Evolutionary conservation across 805 yeast species (phyloP).

Genomic region (Pichia insulana): DNA sequence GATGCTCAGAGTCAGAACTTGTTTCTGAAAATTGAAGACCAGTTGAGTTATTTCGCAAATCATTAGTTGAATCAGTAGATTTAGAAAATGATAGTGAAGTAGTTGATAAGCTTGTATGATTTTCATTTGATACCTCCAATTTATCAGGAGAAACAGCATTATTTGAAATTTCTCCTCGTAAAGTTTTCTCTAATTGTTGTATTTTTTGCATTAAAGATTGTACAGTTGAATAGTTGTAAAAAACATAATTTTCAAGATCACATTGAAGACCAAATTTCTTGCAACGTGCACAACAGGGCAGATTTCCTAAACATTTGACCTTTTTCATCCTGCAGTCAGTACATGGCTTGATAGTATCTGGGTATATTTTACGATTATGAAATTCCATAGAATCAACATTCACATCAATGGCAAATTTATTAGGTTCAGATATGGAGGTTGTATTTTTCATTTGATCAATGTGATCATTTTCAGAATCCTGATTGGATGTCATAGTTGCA

Average conservation of each 20-base stretch:
- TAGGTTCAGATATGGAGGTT: too few relatives aligned
- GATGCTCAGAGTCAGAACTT: too few relatives aligned
- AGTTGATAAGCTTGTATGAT: too few relatives aligned
- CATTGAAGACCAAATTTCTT: constrained; percentile 14
- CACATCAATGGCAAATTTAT: too few relatives aligned
- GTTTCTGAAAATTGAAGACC: too few relatives aligned
- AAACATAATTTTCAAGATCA: constrained; percentile 15
- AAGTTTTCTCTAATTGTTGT: constrained; percentile 11
- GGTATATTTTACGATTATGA: not conserved
- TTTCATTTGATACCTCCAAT: too few relatives aligned
- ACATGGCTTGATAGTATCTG: constrained; percentile 18
- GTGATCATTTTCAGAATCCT: too few relatives aligned
- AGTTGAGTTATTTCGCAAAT: too few relatives aligned
- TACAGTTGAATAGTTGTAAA: constrained; percentile 18
- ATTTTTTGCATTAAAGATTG: constrained; percentile 11
- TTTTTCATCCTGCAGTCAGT: constrained; percentile 18
- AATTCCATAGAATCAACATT: not conserved
- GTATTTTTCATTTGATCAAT: too few relatives aligned
- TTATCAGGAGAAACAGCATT: not conserved
- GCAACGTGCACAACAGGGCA: constrained; percentile 18
- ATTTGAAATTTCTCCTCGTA: not conserved
- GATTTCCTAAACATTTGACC: constrained; percentile 18
- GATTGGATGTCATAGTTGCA: too few relatives aligned
- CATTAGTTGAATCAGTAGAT: too few relatives aligned
- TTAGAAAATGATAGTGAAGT: too few relatives aligned